Evolutionary conservation across 805 yeast genomes (phyloP), one percentile per base, ranked within the genome.

Genomic region (Metschnikowia reukaufii): DNA sequence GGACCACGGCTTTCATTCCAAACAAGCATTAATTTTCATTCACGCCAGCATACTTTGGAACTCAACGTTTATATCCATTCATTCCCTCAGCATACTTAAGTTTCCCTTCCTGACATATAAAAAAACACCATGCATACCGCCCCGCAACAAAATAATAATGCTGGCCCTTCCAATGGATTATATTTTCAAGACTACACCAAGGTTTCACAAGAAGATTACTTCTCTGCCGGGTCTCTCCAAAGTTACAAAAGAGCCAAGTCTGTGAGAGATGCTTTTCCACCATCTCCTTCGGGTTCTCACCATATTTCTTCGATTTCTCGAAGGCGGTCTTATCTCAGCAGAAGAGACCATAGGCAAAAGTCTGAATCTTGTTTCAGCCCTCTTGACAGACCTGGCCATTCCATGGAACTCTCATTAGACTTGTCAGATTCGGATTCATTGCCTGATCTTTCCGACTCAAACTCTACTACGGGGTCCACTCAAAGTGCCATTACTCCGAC

Each of bases 361-460:
- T 37, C 35, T 13, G 35, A 36, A 30, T 41, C 36, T 10, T 10
- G 25, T 32, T 12, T 12, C 18, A 16, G 39, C 36, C 17, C 37
- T 23, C 20, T 33, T 21, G 23, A 17, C 12, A 38, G 32, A n/a
- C 16, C 10, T 9, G 34, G 17, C 33, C 39, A 27, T 19, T 13
- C 15, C 13, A 10, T 41, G 36, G 21, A 15, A n/a, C 34, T 44
- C 8, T 45, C 45, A 13, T 15, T 35, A 9, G 48, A 45, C 16
- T 32, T 44, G 25, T 63, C 68, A 4, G 74, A 70, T 44, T 57
- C 62, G 31, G 75, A 70, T 40, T 65, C 71, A 2, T 61, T 70
- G 45, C 72, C 73, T 1, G 74, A 68, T 52, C 59, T 65, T 37
- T 58, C 67, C 3, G 70, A 64, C 44, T 68, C 66, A 37, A 61